Conservation (phyloP, 1,284 basidiomycete species). For the Pseudomicrostroma phylloplanum region DNA sequence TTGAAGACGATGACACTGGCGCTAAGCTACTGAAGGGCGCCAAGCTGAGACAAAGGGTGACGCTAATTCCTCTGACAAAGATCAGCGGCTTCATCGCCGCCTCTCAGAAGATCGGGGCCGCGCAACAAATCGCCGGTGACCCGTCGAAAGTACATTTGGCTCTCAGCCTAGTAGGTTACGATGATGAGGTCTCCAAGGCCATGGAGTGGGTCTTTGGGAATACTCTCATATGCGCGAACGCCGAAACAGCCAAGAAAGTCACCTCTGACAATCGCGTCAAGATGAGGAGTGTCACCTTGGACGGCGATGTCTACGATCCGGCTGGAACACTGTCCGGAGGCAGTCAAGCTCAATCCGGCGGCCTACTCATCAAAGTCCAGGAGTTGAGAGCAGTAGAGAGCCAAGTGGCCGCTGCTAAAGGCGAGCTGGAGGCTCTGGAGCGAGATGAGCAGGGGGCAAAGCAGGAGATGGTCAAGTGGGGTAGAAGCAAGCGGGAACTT, state of each 20-base stretch:
- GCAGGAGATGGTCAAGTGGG: conserved; percentile 57
- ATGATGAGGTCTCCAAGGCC: conserved; percentile 75
- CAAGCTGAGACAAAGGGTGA: conserved; percentile 78
- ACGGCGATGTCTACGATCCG: conserved; percentile 95
- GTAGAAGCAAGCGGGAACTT: conserved; percentile 63
- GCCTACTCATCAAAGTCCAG: conserved; percentile 77
- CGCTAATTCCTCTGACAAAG: conserved; percentile 88
- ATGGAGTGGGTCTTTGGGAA: conserved; percentile 93
- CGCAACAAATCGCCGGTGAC: conserved; percentile 62
- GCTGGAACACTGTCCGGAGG: conserved; percentile 90
- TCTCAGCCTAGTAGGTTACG: conserved; percentile 76
- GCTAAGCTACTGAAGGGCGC: conserved; percentile 78
- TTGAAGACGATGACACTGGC: conserved; percentile 82
- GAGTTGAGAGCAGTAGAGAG: conserved; percentile 64
- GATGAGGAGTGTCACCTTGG: conserved; percentile 80
- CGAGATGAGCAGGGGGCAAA: conserved; percentile 5
- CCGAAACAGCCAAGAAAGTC: conserved; percentile 77
- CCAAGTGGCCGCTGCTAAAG: conserved; percentile 58
- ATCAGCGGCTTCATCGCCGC: conserved; percentile 69
- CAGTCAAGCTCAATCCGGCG: conserved; percentile 66
- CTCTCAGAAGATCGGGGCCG: conserved; percentile 69
- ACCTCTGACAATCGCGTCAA: conserved; percentile 73
- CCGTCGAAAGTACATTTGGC: conserved; percentile 78
- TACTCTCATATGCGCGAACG: conserved; percentile 84
- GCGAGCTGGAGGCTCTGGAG: conserved; percentile 61